A percentile compares a stretch with the other conserved stretches of the same genome.
These are phyloP conservation scores for Neurospora cerealis DNA, from an alignment of 495 filamentous ascomycete species.

Conservation along the genomic window DNA sequence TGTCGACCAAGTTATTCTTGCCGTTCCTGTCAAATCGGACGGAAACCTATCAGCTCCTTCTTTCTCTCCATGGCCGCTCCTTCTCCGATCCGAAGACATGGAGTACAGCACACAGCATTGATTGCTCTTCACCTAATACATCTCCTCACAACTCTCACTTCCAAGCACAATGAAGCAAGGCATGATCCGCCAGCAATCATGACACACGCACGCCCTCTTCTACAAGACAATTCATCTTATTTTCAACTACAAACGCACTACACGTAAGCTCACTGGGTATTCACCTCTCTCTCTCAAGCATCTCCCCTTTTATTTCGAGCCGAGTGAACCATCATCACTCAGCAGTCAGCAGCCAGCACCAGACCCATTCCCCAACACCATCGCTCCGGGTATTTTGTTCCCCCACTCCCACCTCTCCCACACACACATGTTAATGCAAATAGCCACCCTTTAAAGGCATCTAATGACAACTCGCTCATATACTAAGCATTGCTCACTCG, in stretches of 20 bases:
- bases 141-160: neutral
- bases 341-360: neutral
- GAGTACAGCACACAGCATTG: neutral
- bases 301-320: neutral
- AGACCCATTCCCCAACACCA: neutral
- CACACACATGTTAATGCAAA: neutral
- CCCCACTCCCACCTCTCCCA: neutral
- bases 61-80: neutral
- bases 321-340: neutral
- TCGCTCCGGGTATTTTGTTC: neutral
- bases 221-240: neutral
- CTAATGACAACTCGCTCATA: neutral
- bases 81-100: neutral
- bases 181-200: neutral
- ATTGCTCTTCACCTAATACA: neutral
- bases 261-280: neutral
- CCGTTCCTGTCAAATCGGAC: neutral
- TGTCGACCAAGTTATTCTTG: neutral
- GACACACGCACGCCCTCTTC: neutral
- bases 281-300: neutral
- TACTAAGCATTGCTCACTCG: neutral
- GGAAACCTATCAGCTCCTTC: neutral
- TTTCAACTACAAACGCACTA: neutral
- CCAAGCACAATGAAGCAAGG: neutral
- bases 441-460: neutral